Conservation (phyloP, 2,329 filamentous ascomycete genomes). For the Pochonia chlamydosporia region DNA sequence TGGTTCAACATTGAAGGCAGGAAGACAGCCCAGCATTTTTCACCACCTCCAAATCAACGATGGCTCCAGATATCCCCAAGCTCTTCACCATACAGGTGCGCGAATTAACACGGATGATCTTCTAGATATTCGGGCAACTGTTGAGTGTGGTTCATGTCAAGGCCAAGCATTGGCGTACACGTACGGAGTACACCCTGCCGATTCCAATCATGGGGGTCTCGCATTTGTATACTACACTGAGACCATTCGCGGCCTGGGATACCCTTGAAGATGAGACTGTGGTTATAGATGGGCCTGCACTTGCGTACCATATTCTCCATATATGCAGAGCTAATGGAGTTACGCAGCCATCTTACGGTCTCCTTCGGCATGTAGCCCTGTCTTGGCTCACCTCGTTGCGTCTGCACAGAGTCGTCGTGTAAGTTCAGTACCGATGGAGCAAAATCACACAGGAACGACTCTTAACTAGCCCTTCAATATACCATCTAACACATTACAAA, state of each 20-base stretch:
- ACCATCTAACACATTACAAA: not conserved
- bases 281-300: constrained; percentile 70
- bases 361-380: constrained; percentile 54
- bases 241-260: constrained; percentile 41
- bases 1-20: too few relatives aligned
- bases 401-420: constrained; percentile 56
- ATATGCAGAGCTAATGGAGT: constrained; percentile 45
- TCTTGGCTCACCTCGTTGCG: constrained; percentile 58
- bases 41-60: too few relatives aligned
- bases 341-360: constrained; percentile 55
- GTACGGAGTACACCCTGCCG: not conserved
- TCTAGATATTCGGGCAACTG: not conserved
- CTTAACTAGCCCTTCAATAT: not conserved
- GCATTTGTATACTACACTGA: constrained; percentile 46
- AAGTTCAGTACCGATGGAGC: too few relatives aligned
- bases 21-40: too few relatives aligned
- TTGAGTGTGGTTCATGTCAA: not conserved
- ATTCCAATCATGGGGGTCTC: constrained; percentile 50
- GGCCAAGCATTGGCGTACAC: too few relatives aligned
- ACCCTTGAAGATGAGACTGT: constrained; percentile 35
- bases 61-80: too few relatives aligned
- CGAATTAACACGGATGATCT: too few relatives aligned
- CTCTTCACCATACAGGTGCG: too few relatives aligned
- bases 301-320: constrained; percentile 68
- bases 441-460: too few relatives aligned